Percentiles rank a stretch among this genome's conserved stretches.
Evolutionary conservation across 2,329 filamentous ascomycete genomes (phyloP).

Genomic region (Hymenoscyphus occultus): DNA sequence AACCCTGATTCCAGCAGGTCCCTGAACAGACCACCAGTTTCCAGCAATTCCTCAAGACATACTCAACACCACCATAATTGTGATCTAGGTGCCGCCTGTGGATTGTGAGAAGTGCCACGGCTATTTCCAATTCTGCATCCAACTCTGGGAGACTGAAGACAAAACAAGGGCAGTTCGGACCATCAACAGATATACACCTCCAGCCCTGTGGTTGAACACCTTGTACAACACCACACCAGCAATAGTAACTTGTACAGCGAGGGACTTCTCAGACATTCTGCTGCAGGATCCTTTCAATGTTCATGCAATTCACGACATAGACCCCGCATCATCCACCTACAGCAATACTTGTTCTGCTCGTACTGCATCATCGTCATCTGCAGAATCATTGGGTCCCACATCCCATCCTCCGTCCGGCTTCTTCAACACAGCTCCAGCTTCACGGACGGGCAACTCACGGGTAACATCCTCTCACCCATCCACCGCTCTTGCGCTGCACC

Average conservation of each 20-base stretch:
- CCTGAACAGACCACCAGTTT: not conserved
- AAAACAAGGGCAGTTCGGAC: not conserved
- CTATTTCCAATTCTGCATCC: not conserved
- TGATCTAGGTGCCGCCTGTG: not conserved
- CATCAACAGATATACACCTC: not conserved
- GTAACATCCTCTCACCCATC: slow-evolving; percentile 65
- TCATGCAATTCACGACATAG: not conserved
- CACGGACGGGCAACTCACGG: slow-evolving; percentile 61
- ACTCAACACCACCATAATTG: not conserved
- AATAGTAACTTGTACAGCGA: not conserved
- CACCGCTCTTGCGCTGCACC: slow-evolving; percentile 58
- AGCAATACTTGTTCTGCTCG: not conserved
- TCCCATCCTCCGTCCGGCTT: not conserved
- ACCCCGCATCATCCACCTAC: not conserved
- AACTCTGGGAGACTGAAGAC: not conserved
- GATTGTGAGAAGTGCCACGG: not conserved
- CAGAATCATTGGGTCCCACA: not conserved
- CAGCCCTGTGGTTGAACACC: not conserved
- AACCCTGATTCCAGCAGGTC: not conserved
- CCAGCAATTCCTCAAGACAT: not conserved
- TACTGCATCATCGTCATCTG: not conserved
- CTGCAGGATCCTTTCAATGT: not conserved
- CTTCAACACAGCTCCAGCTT: not conserved
- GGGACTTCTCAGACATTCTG: not conserved
- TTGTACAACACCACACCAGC: not conserved